These are phyloP conservation scores for Juglanconis juglandina DNA, from an alignment of 2,329 filamentous ascomycete species.

Conservation along the genomic window DNA sequence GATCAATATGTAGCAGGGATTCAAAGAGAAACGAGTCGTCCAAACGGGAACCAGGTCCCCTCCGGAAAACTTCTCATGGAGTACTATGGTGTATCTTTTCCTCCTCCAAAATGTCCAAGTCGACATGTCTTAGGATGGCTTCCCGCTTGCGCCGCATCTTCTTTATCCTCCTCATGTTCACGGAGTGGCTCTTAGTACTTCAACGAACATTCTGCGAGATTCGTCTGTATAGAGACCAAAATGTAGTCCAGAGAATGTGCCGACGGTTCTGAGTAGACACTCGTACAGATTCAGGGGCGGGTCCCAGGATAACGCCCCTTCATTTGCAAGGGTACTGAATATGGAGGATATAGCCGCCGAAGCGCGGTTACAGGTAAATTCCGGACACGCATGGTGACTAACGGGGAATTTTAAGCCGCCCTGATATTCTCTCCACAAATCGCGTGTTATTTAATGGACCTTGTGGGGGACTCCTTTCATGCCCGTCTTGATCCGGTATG, in stretches of 20 bases:
- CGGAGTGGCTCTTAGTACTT: no score
- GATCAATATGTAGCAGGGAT: background rate
- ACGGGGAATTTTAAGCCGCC: background rate
- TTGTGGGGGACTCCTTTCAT: conserved; percentile 3
- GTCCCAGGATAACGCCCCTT: background rate
- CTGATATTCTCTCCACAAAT: conserved; percentile 2
- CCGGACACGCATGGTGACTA: background rate
- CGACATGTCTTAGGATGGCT: no score
- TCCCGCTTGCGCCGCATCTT: no score
- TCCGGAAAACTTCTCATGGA: background rate
- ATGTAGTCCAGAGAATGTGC: no score
- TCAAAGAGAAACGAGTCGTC: background rate
- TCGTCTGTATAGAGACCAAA: no score
- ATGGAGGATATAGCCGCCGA: conserved; percentile 6
- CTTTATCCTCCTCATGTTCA: no score
- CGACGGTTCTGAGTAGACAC: background rate
- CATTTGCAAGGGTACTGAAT: background rate
- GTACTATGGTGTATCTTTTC: no score
- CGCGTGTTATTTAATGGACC: background rate
- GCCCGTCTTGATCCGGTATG: conserved; percentile 1
- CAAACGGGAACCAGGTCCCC: background rate
- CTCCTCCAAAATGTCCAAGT: no score
- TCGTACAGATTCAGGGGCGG: background rate
- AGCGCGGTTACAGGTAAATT: conserved; percentile 11
- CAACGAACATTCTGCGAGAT: no score